A percentile compares a stretch with the other conserved stretches of the same genome.
These are phyloP conservation scores for Ceratocystis eucalypticola DNA, from an alignment of 2,329 filamentous ascomycete species.

Conservation along the genomic window DNA sequence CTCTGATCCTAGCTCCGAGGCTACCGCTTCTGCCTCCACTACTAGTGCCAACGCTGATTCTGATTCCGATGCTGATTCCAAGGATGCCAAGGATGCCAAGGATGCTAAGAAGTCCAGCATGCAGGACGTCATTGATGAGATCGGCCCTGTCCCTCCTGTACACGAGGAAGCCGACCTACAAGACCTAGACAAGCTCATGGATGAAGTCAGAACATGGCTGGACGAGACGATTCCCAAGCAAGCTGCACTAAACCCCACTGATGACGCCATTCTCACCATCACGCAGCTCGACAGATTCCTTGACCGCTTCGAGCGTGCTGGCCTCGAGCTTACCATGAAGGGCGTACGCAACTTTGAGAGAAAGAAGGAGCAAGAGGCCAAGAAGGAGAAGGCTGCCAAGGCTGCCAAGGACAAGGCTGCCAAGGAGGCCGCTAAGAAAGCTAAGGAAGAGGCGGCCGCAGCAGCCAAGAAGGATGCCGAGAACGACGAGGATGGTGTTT, in stretches of 20 bases:
- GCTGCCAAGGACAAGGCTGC: slow-evolving; percentile 31
- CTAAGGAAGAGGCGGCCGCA: slow-evolving; percentile 28
- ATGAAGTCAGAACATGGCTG: slow-evolving; percentile 58
- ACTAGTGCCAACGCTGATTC: slow-evolving; percentile 44
- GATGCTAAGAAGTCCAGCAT: slow-evolving; percentile 29
- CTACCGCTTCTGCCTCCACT: slow-evolving; percentile 28
- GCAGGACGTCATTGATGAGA: slow-evolving; percentile 33
- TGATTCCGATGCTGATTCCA: too few species aligned
- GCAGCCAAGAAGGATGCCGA: slow-evolving; percentile 28
- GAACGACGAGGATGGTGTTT: not conserved
- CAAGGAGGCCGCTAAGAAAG: slow-evolving; percentile 27
- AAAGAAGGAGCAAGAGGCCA: slow-evolving; percentile 32
- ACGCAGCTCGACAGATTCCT: slow-evolving; percentile 58
- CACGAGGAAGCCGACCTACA: slow-evolving; percentile 63
- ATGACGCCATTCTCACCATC: slow-evolving; percentile 60
- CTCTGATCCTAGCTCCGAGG: slow-evolving; percentile 33
- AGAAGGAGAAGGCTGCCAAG: slow-evolving; percentile 35
- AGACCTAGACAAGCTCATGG: slow-evolving; percentile 47
- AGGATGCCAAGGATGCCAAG: slow-evolving; percentile 54
- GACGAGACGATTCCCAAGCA: slow-evolving; percentile 57
- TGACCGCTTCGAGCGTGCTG: slow-evolving; percentile 56
- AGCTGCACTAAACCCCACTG: slow-evolving; percentile 51
- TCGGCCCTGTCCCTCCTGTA: slow-evolving; percentile 46
- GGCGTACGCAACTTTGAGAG: slow-evolving; percentile 44
- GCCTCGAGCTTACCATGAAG: slow-evolving; percentile 58